These are phyloP conservation scores for Penicillium maclennaniae DNA, from an alignment of 495 filamentous ascomycete genomes.

Conservation along the genomic window DNA sequence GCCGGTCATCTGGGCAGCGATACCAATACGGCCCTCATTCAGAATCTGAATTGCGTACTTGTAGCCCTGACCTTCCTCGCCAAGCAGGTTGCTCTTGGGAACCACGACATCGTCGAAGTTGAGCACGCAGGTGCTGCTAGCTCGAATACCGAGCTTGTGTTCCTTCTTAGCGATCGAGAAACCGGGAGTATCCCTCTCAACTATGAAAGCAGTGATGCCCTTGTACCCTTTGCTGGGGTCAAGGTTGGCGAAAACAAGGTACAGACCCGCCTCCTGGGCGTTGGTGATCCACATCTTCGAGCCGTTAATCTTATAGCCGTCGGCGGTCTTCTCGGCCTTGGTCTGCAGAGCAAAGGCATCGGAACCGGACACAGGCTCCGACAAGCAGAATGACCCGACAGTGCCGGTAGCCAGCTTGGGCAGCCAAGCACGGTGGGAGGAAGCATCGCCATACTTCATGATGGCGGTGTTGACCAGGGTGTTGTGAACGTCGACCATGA, in stretches of 20 bases:
- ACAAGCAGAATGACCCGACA: conserved; percentile 94
- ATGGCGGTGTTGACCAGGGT: conserved; percentile 94
- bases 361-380: conserved; percentile 87
- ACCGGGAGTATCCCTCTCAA: conserved; percentile 83
- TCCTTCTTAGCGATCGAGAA: conserved; percentile 99
- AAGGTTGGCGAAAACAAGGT: conserved; percentile 96
- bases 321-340: conserved; percentile 69
- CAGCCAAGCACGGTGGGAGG: conserved; percentile 77
- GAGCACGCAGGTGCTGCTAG: conserved; percentile 92
- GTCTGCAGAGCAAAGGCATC: conserved; percentile 96
- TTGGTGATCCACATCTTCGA: conserved; percentile 99
- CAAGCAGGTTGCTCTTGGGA: conserved; percentile 80
- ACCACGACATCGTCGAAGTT: conserved; percentile 97
- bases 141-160: conserved; percentile 96
- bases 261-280: conserved; percentile 86
- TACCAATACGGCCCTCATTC: conserved; percentile 97
- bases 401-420: conserved; percentile 84
- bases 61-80: conserved; percentile 87
- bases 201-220: conserved; percentile 93
- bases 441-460: conserved; percentile 73
- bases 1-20: conserved; percentile 98
- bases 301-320: conserved; percentile 82
- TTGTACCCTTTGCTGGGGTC: conserved; percentile 85
- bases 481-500: conserved; percentile 94
- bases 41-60: conserved; percentile 96